Conservation (phyloP, 768 basidiomycete species). For the Suillus luteus region DNA sequence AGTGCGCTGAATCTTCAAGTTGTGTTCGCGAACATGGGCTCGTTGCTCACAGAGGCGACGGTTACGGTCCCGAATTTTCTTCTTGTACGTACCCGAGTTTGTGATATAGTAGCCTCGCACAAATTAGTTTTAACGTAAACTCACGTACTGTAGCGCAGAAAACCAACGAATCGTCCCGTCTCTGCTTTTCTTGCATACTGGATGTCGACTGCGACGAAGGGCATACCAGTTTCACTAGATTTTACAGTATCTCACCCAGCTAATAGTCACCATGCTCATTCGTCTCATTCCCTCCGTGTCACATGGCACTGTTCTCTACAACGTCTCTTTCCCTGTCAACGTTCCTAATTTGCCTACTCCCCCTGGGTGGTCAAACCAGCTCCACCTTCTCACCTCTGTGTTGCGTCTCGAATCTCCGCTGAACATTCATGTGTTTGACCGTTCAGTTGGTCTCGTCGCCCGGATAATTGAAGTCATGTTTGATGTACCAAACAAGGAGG, state of each 20-base stretch:
- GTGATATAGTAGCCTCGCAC: neutral
- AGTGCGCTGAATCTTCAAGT: too few relatives aligned
- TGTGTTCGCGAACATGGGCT: neutral
- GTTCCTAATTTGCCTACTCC: conserved; percentile 44
- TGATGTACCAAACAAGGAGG: conserved; percentile 49
- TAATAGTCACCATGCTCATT: conserved; percentile 54
- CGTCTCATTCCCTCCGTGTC: conserved; percentile 48
- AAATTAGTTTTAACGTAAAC: conserved; percentile 29
- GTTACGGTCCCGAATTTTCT: conserved; percentile 1
- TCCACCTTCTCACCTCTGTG: conserved; percentile 47
- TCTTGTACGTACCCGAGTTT: conserved; percentile 4
- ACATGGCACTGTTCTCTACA: conserved; percentile 60
- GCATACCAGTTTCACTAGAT: conserved; percentile 21
- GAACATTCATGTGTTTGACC: conserved; percentile 60
- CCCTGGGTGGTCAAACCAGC: conserved; percentile 53
- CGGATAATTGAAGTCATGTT: conserved; percentile 63
- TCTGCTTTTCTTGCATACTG: conserved; percentile 26
- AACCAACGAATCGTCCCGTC: conserved; percentile 24
- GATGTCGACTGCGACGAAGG: conserved; percentile 29
- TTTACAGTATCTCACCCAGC: conserved; percentile 24
- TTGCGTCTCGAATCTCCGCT: conserved; percentile 56
- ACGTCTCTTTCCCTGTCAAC: conserved; percentile 48
- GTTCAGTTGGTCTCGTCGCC: conserved; percentile 55
- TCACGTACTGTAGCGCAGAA: conserved; percentile 32
- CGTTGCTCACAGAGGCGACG: neutral